Base-by-base conservation (phyloP, 2,329 filamentous ascomycete species). In the Claviceps maximensis region DNA sequence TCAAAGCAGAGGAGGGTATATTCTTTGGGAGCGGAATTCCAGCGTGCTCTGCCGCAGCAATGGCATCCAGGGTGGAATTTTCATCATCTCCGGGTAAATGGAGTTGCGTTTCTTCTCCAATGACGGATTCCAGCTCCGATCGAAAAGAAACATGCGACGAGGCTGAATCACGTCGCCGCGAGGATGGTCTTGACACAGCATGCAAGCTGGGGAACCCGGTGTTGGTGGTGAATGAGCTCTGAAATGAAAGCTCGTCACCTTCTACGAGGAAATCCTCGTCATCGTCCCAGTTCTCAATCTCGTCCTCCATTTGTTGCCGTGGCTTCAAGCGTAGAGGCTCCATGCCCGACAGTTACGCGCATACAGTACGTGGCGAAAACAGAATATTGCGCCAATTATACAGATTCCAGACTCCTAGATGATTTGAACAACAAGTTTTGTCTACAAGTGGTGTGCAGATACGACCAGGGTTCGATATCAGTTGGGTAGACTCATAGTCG, bases 11-110 rank as follows among this genome's bases (percentile, higher is more conserved):
- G 31, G 87, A 82, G 1, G 91, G 89, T 33, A 97, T 82, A 64
- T 90, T 90, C 50, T 80, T 75, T 29, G 93, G 93, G 53, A 97
- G 81, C 7, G 93, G 91, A 58, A 98, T 95, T 59, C 93, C 93
- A 27, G 89, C 90, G 65, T 83, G 84, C 63, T 89, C 86, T 36
- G 90, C 91, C 7, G 89, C 87, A 25, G 87, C 81, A 61, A 98
- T 91, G 55, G 93, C 90, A 64, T 94, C 86, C 60, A 84, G 72
- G 10, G 86, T 94, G 1, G 88, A 88, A 57, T 81, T 78, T 62
- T 95, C 87, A 65, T 96, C 90, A 65, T 93, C 86, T 49, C 84
- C 87, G 2, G 88, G 83, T 31, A 97, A 73, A 59, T 91, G 80
- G 23, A 97, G 79, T 61, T 96, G 89, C 74, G 84, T 89, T 68